Evolutionary conservation across 2,329 filamentous ascomycete genomes (phyloP).

Genomic region (Ophiostoma triangulosporum): DNA sequence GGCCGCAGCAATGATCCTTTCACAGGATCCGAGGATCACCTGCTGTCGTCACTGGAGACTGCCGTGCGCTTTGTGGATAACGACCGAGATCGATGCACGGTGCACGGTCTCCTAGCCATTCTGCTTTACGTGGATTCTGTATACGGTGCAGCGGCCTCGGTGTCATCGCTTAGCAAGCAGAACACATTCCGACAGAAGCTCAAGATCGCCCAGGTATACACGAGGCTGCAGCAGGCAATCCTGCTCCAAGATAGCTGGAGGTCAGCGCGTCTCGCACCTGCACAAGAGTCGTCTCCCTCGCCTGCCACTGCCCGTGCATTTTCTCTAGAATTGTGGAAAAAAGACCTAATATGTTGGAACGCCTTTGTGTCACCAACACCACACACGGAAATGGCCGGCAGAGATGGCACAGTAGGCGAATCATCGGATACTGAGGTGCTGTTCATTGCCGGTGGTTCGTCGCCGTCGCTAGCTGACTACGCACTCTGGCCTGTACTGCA

Average conservation of each 20-base stretch:
- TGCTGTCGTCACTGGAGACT: constrained; percentile 2
- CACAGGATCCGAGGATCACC: constrained; percentile 14
- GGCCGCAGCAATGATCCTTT: constrained; percentile 5
- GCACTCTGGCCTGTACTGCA: constrained; percentile 44
- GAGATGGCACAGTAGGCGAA: background rate
- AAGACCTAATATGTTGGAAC: constrained; percentile 29
- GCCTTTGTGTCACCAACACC: constrained; percentile 15
- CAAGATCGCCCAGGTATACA: constrained; percentile 25
- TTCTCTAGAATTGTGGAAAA: constrained; percentile 16
- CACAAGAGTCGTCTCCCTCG: background rate
- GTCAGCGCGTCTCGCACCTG: background rate
- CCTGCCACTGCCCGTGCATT: background rate
- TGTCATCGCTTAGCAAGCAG: constrained; percentile 17
- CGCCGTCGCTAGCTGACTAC: constrained; percentile 37
- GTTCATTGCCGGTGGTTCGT: constrained; percentile 31
- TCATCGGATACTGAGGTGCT: background rate
- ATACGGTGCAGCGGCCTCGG: constrained; percentile 20
- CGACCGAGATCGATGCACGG: constrained; percentile 31
- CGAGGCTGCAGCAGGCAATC: constrained; percentile 29
- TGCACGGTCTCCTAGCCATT: constrained; percentile 38
- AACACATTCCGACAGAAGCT: constrained; percentile 9
- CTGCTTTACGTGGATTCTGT: constrained; percentile 47
- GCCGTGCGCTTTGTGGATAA: constrained; percentile 42
- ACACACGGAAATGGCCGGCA: background rate
- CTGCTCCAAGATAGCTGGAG: constrained; percentile 26